Evolutionary conservation across 805 yeast species (phyloP), one percentile per base, ranked within the genome.

Genomic region (Diddensiella santjacobensis): DNA sequence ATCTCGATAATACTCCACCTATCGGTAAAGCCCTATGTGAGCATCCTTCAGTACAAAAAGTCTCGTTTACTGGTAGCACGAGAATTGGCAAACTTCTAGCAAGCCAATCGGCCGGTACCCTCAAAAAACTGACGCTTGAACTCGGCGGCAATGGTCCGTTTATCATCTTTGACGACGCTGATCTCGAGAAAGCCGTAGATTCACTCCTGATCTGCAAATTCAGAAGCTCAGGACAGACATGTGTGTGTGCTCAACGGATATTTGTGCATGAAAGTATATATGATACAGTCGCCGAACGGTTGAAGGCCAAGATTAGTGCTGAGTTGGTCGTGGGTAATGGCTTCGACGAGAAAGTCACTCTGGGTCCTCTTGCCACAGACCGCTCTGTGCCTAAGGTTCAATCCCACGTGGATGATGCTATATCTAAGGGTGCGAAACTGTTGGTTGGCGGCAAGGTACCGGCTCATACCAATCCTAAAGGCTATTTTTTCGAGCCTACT

Each of bases 71-170:
- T 50, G 97, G 97, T 54, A 88, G 96, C 26, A 88, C 96, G 44
- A 87, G 84, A 42, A 84, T 90, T 52, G 98, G 97, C 63, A 82
- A 84, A 65, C 71, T 70, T 58, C 84, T 90, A 63, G 84, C 86
- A 83, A 77, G 75, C 66, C 74, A 78, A 54, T 91, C 95, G 50
- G 86, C 85, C 51, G 75, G 85, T 40, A 61, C 68, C 22, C 75
- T 90, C 70, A 88, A 89, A 76, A 87, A 86, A 68, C 89, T 90
- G 52, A 89, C 96, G 40, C 77, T 90, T 63, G 98, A 90, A 73
- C 81, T 89, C 57, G 98, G 98, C 65, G 98, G 98, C 64, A 90
- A 90, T 72, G 88, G 96, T 17, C 96, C 97, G 60, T 81, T 85
- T 65, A 82, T 90, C 58, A 84, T 90, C 40, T 87, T 85, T 65